A percentile compares a stretch with the other conserved stretches of the same genome.
These are phyloP conservation scores for Sphagnum magellanicum DNA, from an alignment of 228 moss, liverwort and hornwort genomes.

Conservation along the genomic window DNA sequence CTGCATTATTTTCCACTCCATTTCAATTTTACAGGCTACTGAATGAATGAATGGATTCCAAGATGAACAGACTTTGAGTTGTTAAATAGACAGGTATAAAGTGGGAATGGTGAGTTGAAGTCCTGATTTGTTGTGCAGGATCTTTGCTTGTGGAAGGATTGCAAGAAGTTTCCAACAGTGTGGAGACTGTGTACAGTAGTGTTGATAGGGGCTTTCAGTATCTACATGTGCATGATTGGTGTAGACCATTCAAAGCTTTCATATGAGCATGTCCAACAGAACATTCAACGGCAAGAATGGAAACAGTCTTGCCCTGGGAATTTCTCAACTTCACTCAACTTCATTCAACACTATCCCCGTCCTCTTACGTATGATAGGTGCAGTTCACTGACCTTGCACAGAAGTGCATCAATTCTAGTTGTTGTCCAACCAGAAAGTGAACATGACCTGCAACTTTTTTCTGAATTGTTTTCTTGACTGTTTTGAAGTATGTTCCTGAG, in stretches of 20 bases:
- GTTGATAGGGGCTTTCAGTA: slow-evolving; percentile 1
- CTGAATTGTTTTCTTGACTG: not conserved
- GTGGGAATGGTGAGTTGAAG: not conserved
- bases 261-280: slow-evolving; percentile 6
- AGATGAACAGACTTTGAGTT: too few species aligned
- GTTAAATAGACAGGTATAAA: too few species aligned
- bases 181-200: slow-evolving; percentile 1
- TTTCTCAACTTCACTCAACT: not conserved
- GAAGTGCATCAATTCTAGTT: not conserved
- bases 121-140: not conserved
- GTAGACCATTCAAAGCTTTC: slow-evolving; percentile 13
- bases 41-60: too few species aligned
- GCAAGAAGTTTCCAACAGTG: not conserved
- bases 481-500: too few species aligned
- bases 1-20: not conserved
- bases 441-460: not conserved
- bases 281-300: slow-evolving; percentile 1
- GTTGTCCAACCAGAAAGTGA: not conserved
- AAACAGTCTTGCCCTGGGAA: slow-evolving; percentile 2
- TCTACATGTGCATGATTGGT: slow-evolving; percentile 31
- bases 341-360: slow-evolving; percentile 25
- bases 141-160: not conserved
- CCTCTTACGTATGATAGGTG: slow-evolving; percentile 34
- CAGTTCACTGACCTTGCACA: not conserved
- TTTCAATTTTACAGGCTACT: too few species aligned